Percentiles rank a stretch among this genome's conserved stretches.
These are phyloP conservation scores for Plasmodium sp. DNA, from an alignment of 169 alveolate genomes.

Conservation along the genomic window DNA sequence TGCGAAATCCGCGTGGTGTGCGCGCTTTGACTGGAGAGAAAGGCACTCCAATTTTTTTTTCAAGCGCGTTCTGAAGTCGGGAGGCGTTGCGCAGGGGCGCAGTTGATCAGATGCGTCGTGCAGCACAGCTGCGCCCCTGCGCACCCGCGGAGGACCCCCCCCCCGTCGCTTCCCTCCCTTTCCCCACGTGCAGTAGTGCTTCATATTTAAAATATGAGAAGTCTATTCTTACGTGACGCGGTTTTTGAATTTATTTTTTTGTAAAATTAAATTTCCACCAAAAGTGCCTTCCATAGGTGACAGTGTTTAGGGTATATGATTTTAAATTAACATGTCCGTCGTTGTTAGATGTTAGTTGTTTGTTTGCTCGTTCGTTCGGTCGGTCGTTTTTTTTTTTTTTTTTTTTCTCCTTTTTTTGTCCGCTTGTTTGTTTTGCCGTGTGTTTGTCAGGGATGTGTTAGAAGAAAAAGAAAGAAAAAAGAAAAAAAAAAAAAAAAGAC, in stretches of 20 bases:
- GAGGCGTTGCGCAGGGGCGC: neutral
- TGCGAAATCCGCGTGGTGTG: too few relatives aligned
- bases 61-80: neutral
- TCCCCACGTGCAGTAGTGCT: neutral
- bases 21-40: neutral
- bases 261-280: conserved; percentile 45
- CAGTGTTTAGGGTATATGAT: conserved; percentile 24
- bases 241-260: conserved; percentile 21
- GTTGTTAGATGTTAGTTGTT: too few relatives aligned
- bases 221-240: conserved; percentile 27
- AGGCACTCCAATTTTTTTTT: neutral
- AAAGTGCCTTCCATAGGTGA: neutral
- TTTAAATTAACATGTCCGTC: conserved; percentile 23
- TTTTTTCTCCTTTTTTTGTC: too few relatives aligned
- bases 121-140: too few relatives aligned
- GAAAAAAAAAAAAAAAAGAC: too few relatives aligned
- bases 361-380: conserved; percentile 17
- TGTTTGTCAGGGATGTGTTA: too few relatives aligned
- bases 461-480: too few relatives aligned
- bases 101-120: too few relatives aligned
- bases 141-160: neutral
- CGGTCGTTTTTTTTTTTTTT: too few relatives aligned
- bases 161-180: neutral
- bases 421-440: too few relatives aligned
- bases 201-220: conserved; percentile 62